Evolutionary conservation across 371 early-diverging fungal species (phyloP).

Genomic region (Chytridium lagenaria): DNA sequence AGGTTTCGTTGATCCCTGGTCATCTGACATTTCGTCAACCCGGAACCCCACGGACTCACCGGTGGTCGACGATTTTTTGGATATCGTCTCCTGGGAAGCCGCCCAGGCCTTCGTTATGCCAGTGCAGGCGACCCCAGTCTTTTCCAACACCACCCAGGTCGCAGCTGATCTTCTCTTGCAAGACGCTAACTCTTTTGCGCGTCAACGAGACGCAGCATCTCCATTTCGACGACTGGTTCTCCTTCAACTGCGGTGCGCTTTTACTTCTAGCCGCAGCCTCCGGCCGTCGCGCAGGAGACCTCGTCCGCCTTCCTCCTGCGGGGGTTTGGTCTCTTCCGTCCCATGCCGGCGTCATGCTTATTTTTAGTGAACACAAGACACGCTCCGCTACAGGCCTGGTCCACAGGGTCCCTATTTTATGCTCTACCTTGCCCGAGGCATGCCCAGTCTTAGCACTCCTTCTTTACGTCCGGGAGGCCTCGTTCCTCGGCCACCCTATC

Average conservation of each 20-base stretch:
- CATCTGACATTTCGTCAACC: not conserved
- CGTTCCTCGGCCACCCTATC: not conserved
- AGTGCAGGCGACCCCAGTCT: conserved; percentile 14
- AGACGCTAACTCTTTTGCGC: not conserved
- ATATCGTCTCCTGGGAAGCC: not conserved
- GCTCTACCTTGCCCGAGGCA: not conserved
- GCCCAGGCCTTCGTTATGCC: not conserved
- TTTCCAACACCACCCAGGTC: not conserved
- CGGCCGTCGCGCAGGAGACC: conserved; percentile 19
- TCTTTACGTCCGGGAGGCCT: not conserved
- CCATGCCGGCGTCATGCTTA: not conserved
- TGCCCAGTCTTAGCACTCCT: not conserved
- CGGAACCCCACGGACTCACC: conserved; percentile 11
- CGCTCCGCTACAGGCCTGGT: not conserved
- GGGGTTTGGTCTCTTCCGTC: not conserved
- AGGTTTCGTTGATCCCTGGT: not conserved
- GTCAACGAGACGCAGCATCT: not conserved
- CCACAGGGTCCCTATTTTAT: not conserved
- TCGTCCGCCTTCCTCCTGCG: not conserved
- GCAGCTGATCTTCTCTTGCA: not conserved
- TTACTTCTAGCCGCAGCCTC: not conserved
- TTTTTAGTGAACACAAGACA: not conserved
- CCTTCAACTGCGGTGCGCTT: not conserved
- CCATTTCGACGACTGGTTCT: not conserved
- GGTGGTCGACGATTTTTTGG: not conserved